Evolutionary conservation across 371 early-diverging fungal species (phyloP).

Genomic region (Conidiobolus incongruus): DNA sequence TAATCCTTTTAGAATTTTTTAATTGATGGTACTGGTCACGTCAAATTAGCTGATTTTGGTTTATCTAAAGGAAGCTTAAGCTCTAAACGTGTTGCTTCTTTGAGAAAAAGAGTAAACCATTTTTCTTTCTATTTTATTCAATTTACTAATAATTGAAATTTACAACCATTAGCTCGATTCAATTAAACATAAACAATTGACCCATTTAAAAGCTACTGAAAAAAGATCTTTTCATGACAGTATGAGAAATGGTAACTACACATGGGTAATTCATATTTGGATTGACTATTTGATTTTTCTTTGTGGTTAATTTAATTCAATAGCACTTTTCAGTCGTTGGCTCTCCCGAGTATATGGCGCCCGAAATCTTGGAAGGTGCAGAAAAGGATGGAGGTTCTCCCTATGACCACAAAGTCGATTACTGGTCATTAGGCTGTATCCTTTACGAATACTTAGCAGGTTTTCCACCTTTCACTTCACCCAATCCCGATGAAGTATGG

Average conservation of each 20-base stretch:
- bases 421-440: conserved; percentile 80
- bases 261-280: conserved; percentile 23
- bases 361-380: conserved; percentile 32
- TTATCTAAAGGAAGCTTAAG: conserved; percentile 53
- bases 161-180: conserved; percentile 23
- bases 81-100: conserved; percentile 22
- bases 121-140: too few species aligned
- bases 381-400: conserved; percentile 26
- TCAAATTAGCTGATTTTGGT: conserved; percentile 78
- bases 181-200: conserved; percentile 18
- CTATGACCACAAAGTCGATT: conserved; percentile 61
- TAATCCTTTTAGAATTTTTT: conserved; percentile 20
- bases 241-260: conserved; percentile 15
- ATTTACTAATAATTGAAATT: background rate
- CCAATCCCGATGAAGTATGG: conserved; percentile 52
- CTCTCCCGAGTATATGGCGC: conserved; percentile 68
- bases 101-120: conserved; percentile 19
- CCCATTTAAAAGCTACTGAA: conserved; percentile 17
- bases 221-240: conserved; percentile 17
- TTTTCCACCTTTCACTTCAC: conserved; percentile 59
- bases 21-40: conserved; percentile 41
- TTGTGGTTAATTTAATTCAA: conserved; percentile 7
- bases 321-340: conserved; percentile 50
- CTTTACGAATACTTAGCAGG: conserved; percentile 66
- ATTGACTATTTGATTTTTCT: conserved; percentile 14